A percentile compares a stretch with the other conserved stretches of the same genome.
Evolutionary conservation across 495 filamentous ascomycete genomes (phyloP).

Genomic region (Aspergillus funiculosus): DNA sequence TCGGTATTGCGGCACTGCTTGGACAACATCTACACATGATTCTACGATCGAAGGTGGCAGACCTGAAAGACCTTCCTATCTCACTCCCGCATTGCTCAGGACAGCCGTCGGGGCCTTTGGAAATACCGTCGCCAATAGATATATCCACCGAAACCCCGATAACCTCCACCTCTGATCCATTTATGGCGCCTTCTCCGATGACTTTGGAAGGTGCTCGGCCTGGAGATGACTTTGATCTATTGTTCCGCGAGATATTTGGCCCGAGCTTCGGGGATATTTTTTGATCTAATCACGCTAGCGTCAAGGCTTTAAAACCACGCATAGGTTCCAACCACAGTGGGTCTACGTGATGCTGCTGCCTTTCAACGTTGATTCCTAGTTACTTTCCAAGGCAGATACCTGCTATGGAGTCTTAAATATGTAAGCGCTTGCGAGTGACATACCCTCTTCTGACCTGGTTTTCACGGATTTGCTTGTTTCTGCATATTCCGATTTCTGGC

Average conservation of each 20-base stretch:
- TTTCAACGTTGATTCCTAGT: too few relatives aligned
- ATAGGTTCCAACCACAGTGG: too few relatives aligned
- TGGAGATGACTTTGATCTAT: constrained; percentile 21
- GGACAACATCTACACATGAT: constrained; percentile 25
- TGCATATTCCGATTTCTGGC: too few relatives aligned
- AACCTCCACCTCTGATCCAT: constrained; percentile 16
- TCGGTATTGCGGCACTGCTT: constrained; percentile 26
- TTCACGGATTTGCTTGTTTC: too few relatives aligned
- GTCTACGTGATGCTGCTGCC: too few relatives aligned
- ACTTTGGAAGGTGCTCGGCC: constrained; percentile 5
- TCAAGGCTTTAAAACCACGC: too few relatives aligned
- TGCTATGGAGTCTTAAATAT: too few relatives aligned
- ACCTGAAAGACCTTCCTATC: neutral
- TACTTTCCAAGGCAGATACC: too few relatives aligned
- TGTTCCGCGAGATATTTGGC: constrained; percentile 25
- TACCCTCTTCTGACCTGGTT: too few relatives aligned
- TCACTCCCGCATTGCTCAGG: too few relatives aligned
- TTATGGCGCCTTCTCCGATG: constrained; percentile 13
- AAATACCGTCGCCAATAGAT: neutral
- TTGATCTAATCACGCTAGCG: too few relatives aligned
- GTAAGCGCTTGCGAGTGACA: too few relatives aligned
- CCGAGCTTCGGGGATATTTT: constrained; percentile 19
- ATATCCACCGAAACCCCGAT: neutral
- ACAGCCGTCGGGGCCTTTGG: neutral
- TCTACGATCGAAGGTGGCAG: constrained; percentile 11